phyloP scores from a whole-genome alignment of 2,329 filamentous ascomycete genomes.

The Paraconiothyrium sp. region DNA sequence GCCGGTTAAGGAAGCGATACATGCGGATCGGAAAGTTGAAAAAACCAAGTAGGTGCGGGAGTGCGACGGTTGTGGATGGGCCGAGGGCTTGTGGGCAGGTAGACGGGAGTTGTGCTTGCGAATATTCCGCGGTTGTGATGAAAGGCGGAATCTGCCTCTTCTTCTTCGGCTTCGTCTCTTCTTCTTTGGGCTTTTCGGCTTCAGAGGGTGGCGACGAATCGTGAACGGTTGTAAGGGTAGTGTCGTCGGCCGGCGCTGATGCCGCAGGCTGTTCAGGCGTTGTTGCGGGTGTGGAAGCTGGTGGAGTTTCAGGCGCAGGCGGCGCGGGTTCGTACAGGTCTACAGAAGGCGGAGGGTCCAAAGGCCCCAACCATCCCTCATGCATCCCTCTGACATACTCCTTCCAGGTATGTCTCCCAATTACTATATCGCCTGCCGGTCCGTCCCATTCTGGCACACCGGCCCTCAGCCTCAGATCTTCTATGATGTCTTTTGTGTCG shows the following conservation, averaged over 20 bases:
- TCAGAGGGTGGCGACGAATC: conserved; percentile 35
- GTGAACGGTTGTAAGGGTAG: conserved; percentile 41
- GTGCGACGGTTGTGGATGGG: conserved; percentile 75
- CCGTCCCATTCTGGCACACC: conserved; percentile 78
- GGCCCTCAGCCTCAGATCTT: conserved; percentile 70
- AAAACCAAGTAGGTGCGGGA: conserved; percentile 94
- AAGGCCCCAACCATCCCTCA: conserved; percentile 93
- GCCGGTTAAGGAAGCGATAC: conserved; percentile 86
- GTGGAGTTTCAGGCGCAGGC: conserved; percentile 17
- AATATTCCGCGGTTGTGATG: conserved; percentile 81
- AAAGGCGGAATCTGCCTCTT: conserved; percentile 70
- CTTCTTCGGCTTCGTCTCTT: conserved; percentile 57
- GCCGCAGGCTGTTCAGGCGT: conserved; percentile 22
- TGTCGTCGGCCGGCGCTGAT: conserved; percentile 40
- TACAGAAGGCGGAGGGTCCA: conserved; percentile 66
- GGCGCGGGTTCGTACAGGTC: conserved; percentile 30
- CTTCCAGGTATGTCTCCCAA: conserved; percentile 95
- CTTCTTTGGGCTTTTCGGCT: conserved; percentile 20
- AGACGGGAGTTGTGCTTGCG: conserved; percentile 69
- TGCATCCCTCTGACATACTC: conserved; percentile 94
- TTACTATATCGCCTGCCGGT: conserved; percentile 82
- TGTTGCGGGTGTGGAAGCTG: conserved; percentile 19
- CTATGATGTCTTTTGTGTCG: conserved; percentile 67
- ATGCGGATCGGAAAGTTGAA: conserved; percentile 86
- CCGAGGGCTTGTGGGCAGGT: conserved; percentile 76